A percentile compares a stretch with the other conserved stretches of the same genome.
Conservation (phyloP, 305 asterid genomes). For the Solanum chacoense region DNA sequence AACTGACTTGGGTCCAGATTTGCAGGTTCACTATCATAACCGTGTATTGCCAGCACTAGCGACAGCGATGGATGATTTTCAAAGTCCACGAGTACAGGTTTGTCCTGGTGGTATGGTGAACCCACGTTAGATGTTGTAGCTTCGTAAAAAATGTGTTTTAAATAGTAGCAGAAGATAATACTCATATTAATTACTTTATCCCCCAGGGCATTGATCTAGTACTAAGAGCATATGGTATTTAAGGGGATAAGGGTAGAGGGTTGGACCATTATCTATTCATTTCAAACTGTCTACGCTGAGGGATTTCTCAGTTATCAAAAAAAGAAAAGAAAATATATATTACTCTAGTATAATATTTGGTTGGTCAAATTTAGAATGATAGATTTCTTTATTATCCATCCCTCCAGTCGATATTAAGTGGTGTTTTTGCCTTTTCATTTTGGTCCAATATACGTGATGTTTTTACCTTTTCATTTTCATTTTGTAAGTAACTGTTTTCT, state of each 20-base stretch:
- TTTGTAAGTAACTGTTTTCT: background rate
- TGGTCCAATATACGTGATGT: background rate
- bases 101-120: background rate
- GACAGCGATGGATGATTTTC: conserved; percentile 17
- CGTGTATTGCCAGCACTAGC: conserved; percentile 16
- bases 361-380: background rate
- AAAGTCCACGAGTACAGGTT: conserved; percentile 21
- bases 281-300: background rate
- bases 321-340: background rate
- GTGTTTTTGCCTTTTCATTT: background rate
- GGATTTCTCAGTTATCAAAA: background rate
- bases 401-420: background rate
- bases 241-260: background rate
- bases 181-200: background rate
- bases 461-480: background rate
- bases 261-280: background rate
- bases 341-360: background rate
- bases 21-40: conserved; percentile 14
- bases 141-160: background rate
- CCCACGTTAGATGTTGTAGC: background rate
- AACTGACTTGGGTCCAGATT: conserved; percentile 20
- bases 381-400: background rate
- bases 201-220: background rate
- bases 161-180: background rate
- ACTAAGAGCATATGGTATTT: background rate